phyloP scores from a whole-genome alignment of 495 filamentous ascomycete species.

The Venustampulla echinocandica region DNA sequence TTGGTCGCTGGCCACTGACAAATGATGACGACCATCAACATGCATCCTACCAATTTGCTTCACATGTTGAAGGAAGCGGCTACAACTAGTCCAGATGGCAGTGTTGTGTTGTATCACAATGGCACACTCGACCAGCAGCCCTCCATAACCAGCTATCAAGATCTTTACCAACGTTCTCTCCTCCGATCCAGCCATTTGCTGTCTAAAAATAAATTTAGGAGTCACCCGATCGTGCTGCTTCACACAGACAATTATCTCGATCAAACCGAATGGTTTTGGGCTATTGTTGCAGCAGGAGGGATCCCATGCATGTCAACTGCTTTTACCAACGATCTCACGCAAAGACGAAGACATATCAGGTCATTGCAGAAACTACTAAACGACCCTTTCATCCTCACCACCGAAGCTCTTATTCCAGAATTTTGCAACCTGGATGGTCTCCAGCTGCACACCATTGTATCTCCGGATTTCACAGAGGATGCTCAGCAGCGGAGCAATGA shows the following conservation, averaged over 20 bases:
- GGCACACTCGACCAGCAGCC: neutral
- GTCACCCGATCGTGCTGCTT: constrained; percentile 23
- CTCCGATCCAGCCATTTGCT: neutral
- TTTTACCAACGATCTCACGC: constrained; percentile 26
- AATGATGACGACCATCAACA: too few species aligned
- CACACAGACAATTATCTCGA: constrained; percentile 34
- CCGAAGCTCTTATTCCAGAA: constrained; percentile 1
- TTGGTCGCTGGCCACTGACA: too few species aligned
- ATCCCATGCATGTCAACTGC: constrained; percentile 34
- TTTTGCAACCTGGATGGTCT: neutral
- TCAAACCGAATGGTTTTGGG: constrained; percentile 38
- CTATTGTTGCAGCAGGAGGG: constrained; percentile 30
- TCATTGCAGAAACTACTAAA: constrained; percentile 11
- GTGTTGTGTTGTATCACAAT: neutral
- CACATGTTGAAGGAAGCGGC: neutral
- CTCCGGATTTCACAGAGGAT: too few species aligned
- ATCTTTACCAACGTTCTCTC: neutral
- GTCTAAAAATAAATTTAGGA: neutral
- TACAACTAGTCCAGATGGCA: neutral
- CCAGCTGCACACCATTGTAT: neutral
- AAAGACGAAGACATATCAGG: constrained; percentile 28
- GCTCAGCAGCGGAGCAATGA: too few species aligned
- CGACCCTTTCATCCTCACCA: constrained; percentile 10
- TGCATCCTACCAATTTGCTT: too few species aligned
- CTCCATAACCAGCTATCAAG: neutral